A percentile compares a stretch with the other conserved stretches of the same genome.
These are phyloP conservation scores for Antrodiella citrinella DNA, from an alignment of 768 basidiomycete species.

Conservation along the genomic window DNA sequence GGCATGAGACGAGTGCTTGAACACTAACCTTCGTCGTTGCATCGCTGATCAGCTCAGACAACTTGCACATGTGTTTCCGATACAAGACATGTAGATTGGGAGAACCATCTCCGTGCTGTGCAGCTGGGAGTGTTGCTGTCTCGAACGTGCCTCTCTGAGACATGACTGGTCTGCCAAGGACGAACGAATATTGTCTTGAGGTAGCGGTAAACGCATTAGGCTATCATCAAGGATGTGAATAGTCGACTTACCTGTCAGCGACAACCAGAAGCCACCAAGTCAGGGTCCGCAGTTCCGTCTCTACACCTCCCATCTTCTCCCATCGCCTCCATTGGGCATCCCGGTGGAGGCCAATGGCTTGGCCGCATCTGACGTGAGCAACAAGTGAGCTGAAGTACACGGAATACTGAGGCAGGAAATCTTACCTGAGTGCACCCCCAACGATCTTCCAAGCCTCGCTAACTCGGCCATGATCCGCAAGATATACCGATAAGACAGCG, in stretches of 20 bases:
- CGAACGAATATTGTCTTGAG: constrained; percentile 33
- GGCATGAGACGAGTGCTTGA: constrained; percentile 4
- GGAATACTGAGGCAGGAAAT: constrained; percentile 1
- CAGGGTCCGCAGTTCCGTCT: constrained; percentile 15
- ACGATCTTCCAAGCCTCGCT: constrained; percentile 30
- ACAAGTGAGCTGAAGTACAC: no score
- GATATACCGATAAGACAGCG: constrained; percentile 36
- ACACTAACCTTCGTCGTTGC: constrained; percentile 37
- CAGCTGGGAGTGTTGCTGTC: constrained; percentile 18
- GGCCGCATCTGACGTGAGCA: constrained; percentile 12
- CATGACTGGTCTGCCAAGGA: constrained; percentile 39
- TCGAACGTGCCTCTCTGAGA: constrained; percentile 31
- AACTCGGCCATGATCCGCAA: constrained; percentile 37
- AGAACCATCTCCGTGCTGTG: constrained; percentile 15
- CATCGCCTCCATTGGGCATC: constrained; percentile 21
- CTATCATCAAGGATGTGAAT: no score
- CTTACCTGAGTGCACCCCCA: constrained; percentile 12
- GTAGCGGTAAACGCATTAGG: no score
- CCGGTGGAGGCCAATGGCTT: constrained; percentile 21
- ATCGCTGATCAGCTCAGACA: constrained; percentile 33
- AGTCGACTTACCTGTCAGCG: constrained; percentile 15
- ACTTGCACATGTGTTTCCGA: constrained; percentile 28
- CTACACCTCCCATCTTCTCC: constrained; percentile 19
- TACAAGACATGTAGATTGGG: constrained; percentile 30
- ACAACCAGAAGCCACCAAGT: constrained; percentile 20